phyloP scores from a whole-genome alignment of 1,284 basidiomycete genomes.

The Fomitopsis pinicola region DNA sequence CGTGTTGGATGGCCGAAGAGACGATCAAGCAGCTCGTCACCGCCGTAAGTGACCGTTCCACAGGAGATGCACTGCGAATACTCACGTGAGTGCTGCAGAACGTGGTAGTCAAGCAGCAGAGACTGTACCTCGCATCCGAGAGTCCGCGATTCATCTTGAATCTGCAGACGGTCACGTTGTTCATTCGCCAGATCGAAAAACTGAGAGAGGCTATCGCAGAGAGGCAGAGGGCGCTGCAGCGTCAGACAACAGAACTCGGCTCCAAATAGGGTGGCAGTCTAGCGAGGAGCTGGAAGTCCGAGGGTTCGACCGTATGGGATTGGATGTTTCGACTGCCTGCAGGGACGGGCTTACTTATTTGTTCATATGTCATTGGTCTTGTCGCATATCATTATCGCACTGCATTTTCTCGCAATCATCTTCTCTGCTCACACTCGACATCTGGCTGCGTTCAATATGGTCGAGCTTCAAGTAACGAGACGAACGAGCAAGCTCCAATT shows the following conservation, averaged over 20 bases:
- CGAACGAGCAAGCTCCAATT: background rate
- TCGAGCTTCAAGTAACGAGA: background rate
- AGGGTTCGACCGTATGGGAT: background rate
- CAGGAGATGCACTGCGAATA: no score
- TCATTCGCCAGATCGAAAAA: constrained; percentile 40
- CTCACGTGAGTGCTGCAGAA: constrained; percentile 32
- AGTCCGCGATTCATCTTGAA: constrained; percentile 49
- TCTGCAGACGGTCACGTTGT: constrained; percentile 38
- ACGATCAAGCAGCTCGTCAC: constrained; percentile 42
- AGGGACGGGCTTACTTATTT: constrained; percentile 1
- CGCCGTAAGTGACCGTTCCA: constrained; percentile 39
- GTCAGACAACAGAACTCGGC: background rate
- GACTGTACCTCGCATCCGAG: constrained; percentile 34
- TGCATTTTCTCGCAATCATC: background rate
- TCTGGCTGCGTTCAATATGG: background rate
- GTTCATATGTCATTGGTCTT: background rate
- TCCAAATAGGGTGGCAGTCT: background rate
- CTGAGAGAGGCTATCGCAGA: constrained; percentile 35
- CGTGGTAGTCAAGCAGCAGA: constrained; percentile 46
- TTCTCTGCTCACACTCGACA: background rate
- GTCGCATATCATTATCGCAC: background rate
- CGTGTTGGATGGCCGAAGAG: constrained; percentile 39
- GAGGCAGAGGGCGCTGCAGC: background rate
- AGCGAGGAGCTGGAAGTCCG: background rate
- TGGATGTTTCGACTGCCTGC: background rate